Base-by-base conservation (phyloP, 2,329 filamentous ascomycete genomes). In the Sordariomycetes sp. region DNA sequence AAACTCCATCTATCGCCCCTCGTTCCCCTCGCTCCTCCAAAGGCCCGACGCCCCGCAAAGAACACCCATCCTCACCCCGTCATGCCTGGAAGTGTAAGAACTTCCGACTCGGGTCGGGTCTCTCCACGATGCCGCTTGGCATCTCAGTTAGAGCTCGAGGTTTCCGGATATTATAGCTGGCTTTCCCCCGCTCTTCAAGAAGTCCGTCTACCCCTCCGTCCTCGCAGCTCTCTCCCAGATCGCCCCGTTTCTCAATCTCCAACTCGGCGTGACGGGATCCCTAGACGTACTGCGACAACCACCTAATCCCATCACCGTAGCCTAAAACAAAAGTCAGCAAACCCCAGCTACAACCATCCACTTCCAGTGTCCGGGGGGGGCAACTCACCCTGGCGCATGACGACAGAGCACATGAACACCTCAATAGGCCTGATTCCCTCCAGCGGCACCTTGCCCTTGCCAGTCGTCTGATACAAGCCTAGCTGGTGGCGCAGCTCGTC, bases 331-430 rank as follows among this genome's bases (percentile, higher is more conserved):
- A 53, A 64, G 64, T 65, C 62, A 65, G 58, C n/a, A 43, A 51
- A n/a, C 16, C 16, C 40, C 37, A 40, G 3, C 3, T 46, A 16
- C 18, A 18, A 34, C 61, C 10, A 20, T 11, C 32, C 34, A 12
- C 10, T 4, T n/a, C 2, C 32, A 14, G 10, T 1, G n/a, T 28
- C 18, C 3, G 7, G 37, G 20, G 35, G n/a, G 14, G 28, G 14
- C 7, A 34, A 74, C 81, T 65, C 66, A 87, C 84, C 94, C 80
- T 97, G 93, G 74, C 93, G 85, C 90, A 97, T 96, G 62, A 97
- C 93, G 65, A 97, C 92, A 67, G 90, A 96, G 83, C 92, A 97
- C 94, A 99, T 96, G 76, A 97, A 97, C 62, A 97, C 84, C 81
- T 99, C 94, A 69, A 99, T 93, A 25, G 92, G 90, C 66, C 92